A percentile compares a stretch with the other conserved stretches of the same genome.
These are phyloP conservation scores for Porcisia deanei DNA, from an alignment of 208 protist species.

Conservation along the genomic window DNA sequence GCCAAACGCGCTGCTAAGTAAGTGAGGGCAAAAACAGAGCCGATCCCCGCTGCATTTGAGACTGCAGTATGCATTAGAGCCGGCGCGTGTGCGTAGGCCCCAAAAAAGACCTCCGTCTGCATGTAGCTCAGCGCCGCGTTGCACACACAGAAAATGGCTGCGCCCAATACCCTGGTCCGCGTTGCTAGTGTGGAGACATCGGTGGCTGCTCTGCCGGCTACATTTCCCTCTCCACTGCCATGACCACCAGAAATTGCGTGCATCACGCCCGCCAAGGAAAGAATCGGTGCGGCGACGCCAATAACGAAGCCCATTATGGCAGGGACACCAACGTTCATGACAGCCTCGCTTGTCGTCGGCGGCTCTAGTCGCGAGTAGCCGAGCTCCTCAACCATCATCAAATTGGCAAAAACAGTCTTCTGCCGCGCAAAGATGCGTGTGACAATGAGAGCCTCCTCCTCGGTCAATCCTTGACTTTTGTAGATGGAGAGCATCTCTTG, in stretches of 20 bases:
- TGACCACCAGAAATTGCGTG: neutral
- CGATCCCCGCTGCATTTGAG: conserved; percentile 42
- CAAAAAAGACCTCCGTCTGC: conserved; percentile 82
- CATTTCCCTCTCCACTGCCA: neutral
- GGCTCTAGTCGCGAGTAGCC: conserved; percentile 88
- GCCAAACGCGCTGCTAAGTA: conserved; percentile 32
- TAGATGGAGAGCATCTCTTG: conserved; percentile 95
- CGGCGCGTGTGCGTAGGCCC: conserved; percentile 55
- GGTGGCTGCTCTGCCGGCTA: neutral
- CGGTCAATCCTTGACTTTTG: conserved; percentile 82
- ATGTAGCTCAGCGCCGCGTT: conserved; percentile 41
- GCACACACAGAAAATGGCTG: conserved; percentile 30
- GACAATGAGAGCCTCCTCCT: conserved; percentile 86
- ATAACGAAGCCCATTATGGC: conserved; percentile 54
- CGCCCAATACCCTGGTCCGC: conserved; percentile 12
- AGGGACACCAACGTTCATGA: conserved; percentile 63
- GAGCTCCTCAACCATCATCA: conserved; percentile 96
- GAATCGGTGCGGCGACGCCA: conserved; percentile 37
- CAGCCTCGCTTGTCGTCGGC: conserved; percentile 56
- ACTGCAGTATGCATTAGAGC: conserved; percentile 34
- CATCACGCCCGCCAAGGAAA: conserved; percentile 15
- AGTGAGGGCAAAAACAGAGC: conserved; percentile 41
- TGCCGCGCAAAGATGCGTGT: conserved; percentile 89
- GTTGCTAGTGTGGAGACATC: conserved; percentile 9
- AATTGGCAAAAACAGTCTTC: conserved; percentile 83